Evolutionary conservation across 2,329 filamentous ascomycete genomes (phyloP), one percentile per base, ranked within the genome.

Genomic region (Venturia carpophila): DNA sequence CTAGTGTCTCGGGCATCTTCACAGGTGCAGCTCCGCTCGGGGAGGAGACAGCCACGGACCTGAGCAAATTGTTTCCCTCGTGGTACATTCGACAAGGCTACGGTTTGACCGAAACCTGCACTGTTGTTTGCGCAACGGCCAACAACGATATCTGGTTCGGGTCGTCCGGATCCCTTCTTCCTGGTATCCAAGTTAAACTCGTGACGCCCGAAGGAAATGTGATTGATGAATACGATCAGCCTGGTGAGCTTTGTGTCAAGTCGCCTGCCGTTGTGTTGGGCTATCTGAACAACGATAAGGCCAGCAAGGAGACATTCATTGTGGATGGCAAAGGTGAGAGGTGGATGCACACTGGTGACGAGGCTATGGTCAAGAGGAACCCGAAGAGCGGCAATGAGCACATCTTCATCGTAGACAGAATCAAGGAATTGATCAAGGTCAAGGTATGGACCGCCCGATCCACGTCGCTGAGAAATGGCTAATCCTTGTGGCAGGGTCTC

Each of bases 311-410:
- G 73, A 94, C 92, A 0, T 97, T 91, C 71, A 80, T 86, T 1
- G 87, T 92, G 68, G 80, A 81, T n/a, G 73, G 77, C 17, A 86
- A 86, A 11, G 70, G 70, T 77, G 86, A 68, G 67, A 78, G 79
- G 1, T 94, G 91, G 85, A 85, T 96, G 81, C 84, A 84, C 49
- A 96, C 92, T 0, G 92, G 92, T 6, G 92, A 97, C 70, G 90
- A 95, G 73, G 91, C 88, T 0, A 79, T 93, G 3, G 78, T 95
- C 13, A 81, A 83, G 2, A 82, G 84, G 70, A 79, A 84, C 9
- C 81, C 84, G 0, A 78, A 80, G 2, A 68, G 65, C 1, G 91
- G 90, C 2, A 79, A 87, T 68, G 91, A 96, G 75, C 92, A 97
- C 71, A 74, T 96, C 61, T 88, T 91, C 73, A 88, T 97, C 66